Base-by-base conservation (phyloP, 2,329 filamentous ascomycete species). In the Aphanoascus verrucosus region DNA sequence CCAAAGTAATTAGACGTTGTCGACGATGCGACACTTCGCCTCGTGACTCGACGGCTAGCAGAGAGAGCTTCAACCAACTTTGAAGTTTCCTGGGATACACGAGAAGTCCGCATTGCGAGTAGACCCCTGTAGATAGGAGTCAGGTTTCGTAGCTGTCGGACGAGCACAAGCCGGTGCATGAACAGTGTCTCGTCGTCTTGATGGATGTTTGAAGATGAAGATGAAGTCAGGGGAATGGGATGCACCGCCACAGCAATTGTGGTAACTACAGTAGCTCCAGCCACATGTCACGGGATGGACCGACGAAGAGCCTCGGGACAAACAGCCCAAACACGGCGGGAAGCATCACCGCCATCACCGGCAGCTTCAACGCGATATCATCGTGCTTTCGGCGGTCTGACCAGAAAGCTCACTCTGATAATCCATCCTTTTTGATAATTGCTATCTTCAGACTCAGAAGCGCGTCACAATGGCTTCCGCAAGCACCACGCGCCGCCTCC, bases 51-150 rank as follows among this genome's bases (percentile, higher is more conserved):
- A 59, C 61, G 41, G 59, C 63, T 63, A 35, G 67, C 61, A 15
- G 74, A 70, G n/a, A 74, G 60, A 5, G 70, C 65, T 58, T 77
- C 72, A 46, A 82, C 69, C n/a, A 82, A 65, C 57, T 75, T 79
- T 3, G 78, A 69, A 0, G 81, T 79, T 28, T 84, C 80, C 61
- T 74, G 74, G 7, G 80, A 81, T 50, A 81, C 67, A 41, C 75
- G 72, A 7, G 81, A 83, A 3, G 79, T 78, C 41, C 76, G 73
- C 80, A 82, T 83, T 11, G n/a, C 34, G 19, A 15, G 17, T 47
- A 5, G 4, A 11, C 23, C 11, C 20, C 23, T 53, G 41, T 17
- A 19, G 41, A 11, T 11, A 28, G 37, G 37, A 40, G 37, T 40
- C 15, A 17, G 12, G 12, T 14, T 40, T 14, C 15, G 37, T 14